Evolutionary conservation across 305 asterid genomes (phyloP), one percentile per base, ranked within the genome.

Genomic region (Salvia sclarea): DNA sequence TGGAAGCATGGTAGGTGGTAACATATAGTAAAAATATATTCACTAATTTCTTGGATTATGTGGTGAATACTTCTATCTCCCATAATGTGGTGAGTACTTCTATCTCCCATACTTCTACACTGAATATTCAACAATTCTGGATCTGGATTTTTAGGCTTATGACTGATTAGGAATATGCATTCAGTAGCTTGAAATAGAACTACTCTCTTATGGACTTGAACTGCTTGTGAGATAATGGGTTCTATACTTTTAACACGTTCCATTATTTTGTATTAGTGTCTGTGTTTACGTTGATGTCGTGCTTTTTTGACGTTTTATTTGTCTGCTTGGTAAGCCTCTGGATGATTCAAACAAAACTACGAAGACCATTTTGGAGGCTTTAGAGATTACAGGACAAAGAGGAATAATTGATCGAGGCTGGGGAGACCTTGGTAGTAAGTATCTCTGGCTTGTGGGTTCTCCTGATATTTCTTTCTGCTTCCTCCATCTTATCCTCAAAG

Each of bases 371-470:
- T 77, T 91, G 88, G 99, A 91, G 72, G 92, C 99, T 45, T 73
- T 94, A 73, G 82, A 78, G 76, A 86, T 58, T 72, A 89, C 98
- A 8, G 95, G 96, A 20, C 97, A 94, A 75, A 81, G 99, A 80
- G 99, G 98, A 75, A 94, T 94, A 76, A 86, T 94, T 47, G 98
- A 89, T 81, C 90, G 89, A 62, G 99, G 99, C 71, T 94, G 99
- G 99, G 99, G 98, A 45, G 93, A 89, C 71, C 98, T 94, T 73
- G 99, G 99, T 61, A 72, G 99, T 91, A 86, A 83, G 98, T 86
- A 45, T 74, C 40, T 74, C 43, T 69, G 40, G 9, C 57, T 45
- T 73, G 31, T 48, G 31, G 30, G 6, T 9, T 71, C 45, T 69
- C 48, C 61, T 25, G 12, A 5, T 13, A 28, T 66, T 65, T 64